Base-by-base conservation (phyloP, 345 rosid genomes). In the Triadica sebifera region DNA sequence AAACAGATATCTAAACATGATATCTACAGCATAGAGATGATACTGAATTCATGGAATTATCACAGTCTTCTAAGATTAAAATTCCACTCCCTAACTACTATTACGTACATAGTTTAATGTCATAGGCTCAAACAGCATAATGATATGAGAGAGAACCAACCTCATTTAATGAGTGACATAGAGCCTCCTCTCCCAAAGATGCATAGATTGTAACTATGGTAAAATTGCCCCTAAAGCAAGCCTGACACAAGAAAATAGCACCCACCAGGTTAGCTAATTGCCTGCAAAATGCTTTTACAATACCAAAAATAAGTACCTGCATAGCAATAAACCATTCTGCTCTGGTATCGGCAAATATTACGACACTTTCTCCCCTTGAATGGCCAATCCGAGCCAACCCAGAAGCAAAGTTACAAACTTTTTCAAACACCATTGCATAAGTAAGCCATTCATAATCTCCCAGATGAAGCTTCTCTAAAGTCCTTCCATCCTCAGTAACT, bases 91-190 rank as follows among this genome's bases (percentile, higher is more conserved):
- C 55, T 51, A 15, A 51, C 2, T 51, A 51, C 12, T 13, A 12
- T 19, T 16, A 12, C 12, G 16, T 12, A 12, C 19, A 17, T 12
- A 4, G 16, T 51, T 13, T 52, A 52, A 52, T 52, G 3, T 52
- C 20, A 52, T 52, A 13, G 56, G 3, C 20, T 53, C 15, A 59
- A 59, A 59, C 17, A 29, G 17, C 38, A 59, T 12, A 79, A 59
- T 76, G 69, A n/a, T n/a, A 65, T 76, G 76, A 72, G 74, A 73
- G 77, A 41, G 50, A n/a, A n/a, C n/a, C n/a, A 65, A 92, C 98
- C 97, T 94, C 98, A 79, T 93, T 96, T 72, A 96, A 82, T 15
- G 99, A 96, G 78, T 96, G 92, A 80, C 98, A 93, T 9, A 96
- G 82, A 70, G 99, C 99, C 83, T 93, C 93, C 79, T 96, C 96